Percentiles rank a stretch among this genome's conserved stretches.
These are phyloP conservation scores for Aureococcus anophagefferens DNA, from an alignment of 108 stramenopile genomes.

Conservation along the genomic window DNA sequence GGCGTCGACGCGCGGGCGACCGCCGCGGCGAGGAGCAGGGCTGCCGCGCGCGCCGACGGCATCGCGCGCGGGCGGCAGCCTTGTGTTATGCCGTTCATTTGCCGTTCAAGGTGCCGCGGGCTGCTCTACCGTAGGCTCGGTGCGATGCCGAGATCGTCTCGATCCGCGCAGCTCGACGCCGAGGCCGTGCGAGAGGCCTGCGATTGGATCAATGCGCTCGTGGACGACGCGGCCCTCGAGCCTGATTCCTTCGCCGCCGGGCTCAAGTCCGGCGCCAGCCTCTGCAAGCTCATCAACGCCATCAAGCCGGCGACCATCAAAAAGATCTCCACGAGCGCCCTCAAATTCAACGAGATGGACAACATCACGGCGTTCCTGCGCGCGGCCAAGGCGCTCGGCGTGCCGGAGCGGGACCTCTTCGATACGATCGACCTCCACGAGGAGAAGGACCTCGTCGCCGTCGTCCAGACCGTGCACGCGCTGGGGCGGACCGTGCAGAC, in stretches of 20 bases:
- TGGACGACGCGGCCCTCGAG: too few relatives aligned
- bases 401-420: constrained; percentile 36
- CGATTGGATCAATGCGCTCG: too few relatives aligned
- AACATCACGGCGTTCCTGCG: constrained; percentile 23
- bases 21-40: too few relatives aligned
- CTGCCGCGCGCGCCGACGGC: too few relatives aligned
- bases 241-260: neutral
- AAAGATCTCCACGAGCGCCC: neutral
- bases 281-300: constrained; percentile 7
- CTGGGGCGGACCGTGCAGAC: constrained; percentile 29
- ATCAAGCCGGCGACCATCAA: neutral
- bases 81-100: too few relatives aligned
- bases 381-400: constrained; percentile 15
- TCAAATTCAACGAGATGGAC: constrained; percentile 45
- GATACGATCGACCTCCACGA: constrained; percentile 37
- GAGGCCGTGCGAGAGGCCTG: too few relatives aligned
- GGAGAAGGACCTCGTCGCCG: constrained; percentile 29
- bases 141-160: too few relatives aligned
- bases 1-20: too few relatives aligned
- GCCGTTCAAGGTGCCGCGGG: too few relatives aligned
- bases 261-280: constrained; percentile 3
- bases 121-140: too few relatives aligned
- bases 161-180: too few relatives aligned
- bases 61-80: too few relatives aligned
- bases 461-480: constrained; percentile 32